A percentile compares a stretch with the other conserved stretches of the same genome.
phyloP scores from a whole-genome alignment of 139 green algal genomes.

The Ostreobium quekettii region DNA sequence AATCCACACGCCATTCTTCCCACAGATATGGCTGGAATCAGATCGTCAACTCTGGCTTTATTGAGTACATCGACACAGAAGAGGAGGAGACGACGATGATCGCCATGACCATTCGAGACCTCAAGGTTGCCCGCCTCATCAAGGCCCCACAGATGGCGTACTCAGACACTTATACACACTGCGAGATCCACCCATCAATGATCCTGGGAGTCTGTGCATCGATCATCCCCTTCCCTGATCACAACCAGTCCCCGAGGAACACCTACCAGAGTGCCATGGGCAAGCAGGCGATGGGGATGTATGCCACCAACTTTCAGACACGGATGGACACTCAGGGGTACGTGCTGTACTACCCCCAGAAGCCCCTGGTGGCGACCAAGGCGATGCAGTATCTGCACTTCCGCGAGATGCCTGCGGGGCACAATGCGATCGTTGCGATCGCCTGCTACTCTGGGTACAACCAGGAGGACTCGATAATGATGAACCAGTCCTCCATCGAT shows the following conservation, averaged over 20 bases:
- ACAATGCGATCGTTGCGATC: constrained; percentile 87
- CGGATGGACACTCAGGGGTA: constrained; percentile 72
- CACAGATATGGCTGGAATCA: constrained; percentile 40
- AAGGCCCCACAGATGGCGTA: constrained; percentile 29
- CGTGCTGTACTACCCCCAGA: constrained; percentile 97
- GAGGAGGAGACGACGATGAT: constrained; percentile 99
- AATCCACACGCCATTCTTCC: constrained; percentile 17
- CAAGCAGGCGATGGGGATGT: constrained; percentile 93
- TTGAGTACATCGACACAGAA: constrained; percentile 75
- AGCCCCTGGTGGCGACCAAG: constrained; percentile 85
- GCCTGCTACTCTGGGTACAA: constrained; percentile 97
- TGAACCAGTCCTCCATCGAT: constrained; percentile 94
- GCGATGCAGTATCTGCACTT: constrained; percentile 88
- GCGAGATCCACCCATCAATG: constrained; percentile 96
- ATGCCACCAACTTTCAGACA: constrained; percentile 75
- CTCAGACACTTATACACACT: constrained; percentile 89
- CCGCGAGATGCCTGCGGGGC: constrained; percentile 43
- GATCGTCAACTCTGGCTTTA: constrained; percentile 46
- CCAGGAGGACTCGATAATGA: constrained; percentile 98
- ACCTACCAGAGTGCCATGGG: constrained; percentile 93
- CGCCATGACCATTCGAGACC: constrained; percentile 81
- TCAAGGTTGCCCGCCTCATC: constrained; percentile 39
- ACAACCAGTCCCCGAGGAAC: constrained; percentile 97
- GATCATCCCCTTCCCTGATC: constrained; percentile 99
- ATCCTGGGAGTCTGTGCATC: constrained; percentile 96